These are phyloP conservation scores for Alternaria metachromatica DNA, from an alignment of 2,329 filamentous ascomycete genomes.

Conservation along the genomic window DNA sequence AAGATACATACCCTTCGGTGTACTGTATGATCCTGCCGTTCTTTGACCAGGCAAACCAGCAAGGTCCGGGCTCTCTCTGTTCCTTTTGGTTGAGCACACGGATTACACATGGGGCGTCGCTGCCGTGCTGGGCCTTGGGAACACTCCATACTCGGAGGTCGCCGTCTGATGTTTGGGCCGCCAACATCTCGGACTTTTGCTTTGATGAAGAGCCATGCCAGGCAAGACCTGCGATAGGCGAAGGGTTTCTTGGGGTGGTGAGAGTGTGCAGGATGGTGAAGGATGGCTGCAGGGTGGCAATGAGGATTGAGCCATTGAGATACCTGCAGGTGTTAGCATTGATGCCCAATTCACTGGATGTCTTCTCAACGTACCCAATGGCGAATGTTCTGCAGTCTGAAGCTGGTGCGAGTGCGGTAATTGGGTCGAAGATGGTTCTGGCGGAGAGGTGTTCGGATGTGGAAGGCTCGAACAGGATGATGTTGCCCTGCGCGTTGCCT, in stretches of 20 bases:
- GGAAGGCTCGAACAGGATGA: conserved; percentile 91
- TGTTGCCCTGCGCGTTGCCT: conserved; percentile 92
- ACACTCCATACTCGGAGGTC: conserved; percentile 97
- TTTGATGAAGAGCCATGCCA: conserved; percentile 98
- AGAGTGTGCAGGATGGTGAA: conserved; percentile 96
- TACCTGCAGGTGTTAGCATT: conserved; percentile 65
- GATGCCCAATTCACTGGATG: neutral
- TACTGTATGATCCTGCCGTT: conserved; percentile 95
- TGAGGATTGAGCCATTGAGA: conserved; percentile 90
- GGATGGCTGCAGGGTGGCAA: conserved; percentile 85
- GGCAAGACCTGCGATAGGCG: conserved; percentile 82
- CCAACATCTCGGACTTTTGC: conserved; percentile 97
- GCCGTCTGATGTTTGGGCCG: conserved; percentile 88
- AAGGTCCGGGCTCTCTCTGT: conserved; percentile 74
- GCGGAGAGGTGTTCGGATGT: conserved; percentile 92
- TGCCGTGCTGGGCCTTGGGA: conserved; percentile 73
- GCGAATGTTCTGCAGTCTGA: conserved; percentile 93
- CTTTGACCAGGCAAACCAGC: conserved; percentile 99
- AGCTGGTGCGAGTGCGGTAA: conserved; percentile 90
- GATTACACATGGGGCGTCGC: conserved; percentile 84
- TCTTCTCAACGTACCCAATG: conserved; percentile 72
- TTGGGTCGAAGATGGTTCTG: conserved; percentile 90
- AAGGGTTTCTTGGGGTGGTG: conserved; percentile 81
- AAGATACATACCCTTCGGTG: conserved; percentile 77
- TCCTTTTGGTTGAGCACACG: conserved; percentile 83